Evolutionary conservation across 768 basidiomycete genomes (phyloP).

Genomic region (Butyriboletus loyo): DNA sequence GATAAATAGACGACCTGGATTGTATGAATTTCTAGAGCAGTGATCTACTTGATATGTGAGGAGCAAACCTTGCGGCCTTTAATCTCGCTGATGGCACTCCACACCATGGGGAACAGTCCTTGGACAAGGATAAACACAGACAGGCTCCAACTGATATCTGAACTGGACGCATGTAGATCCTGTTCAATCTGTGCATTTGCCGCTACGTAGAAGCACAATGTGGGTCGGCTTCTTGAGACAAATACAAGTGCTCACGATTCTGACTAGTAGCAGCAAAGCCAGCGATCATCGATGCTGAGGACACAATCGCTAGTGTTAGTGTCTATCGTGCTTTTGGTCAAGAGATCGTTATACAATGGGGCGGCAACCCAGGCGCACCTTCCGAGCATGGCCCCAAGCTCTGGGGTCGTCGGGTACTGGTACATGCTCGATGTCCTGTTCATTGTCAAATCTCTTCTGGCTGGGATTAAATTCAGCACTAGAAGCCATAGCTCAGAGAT

Average conservation of each 20-base stretch:
- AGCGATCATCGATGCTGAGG: slow-evolving; percentile 28
- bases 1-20: slow-evolving; percentile 52
- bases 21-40: background rate
- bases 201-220: slow-evolving; percentile 37
- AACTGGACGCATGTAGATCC: slow-evolving; percentile 56
- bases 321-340: slow-evolving; percentile 14
- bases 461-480: slow-evolving; percentile 1
- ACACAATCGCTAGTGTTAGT: slow-evolving; percentile 24
- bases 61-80: slow-evolving; percentile 62
- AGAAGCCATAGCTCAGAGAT: background rate
- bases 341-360: too few relatives aligned
- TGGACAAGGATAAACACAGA: slow-evolving; percentile 71
- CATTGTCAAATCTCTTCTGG: background rate
- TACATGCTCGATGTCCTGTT: slow-evolving; percentile 35
- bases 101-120: slow-evolving; percentile 62
- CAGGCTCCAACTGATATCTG: slow-evolving; percentile 64
- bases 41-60: background rate
- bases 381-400: slow-evolving; percentile 51
- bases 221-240: background rate
- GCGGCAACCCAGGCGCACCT: slow-evolving; percentile 36
- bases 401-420: slow-evolving; percentile 59
- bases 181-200: slow-evolving; percentile 63
- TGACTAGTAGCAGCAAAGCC: slow-evolving; percentile 25
- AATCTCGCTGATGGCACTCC: slow-evolving; percentile 73
- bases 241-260: slow-evolving; percentile 22